A percentile compares a stretch with the other conserved stretches of the same genome.
phyloP scores from a whole-genome alignment of 495 filamentous ascomycete genomes.

The Aspergillus saccharolyticus region DNA sequence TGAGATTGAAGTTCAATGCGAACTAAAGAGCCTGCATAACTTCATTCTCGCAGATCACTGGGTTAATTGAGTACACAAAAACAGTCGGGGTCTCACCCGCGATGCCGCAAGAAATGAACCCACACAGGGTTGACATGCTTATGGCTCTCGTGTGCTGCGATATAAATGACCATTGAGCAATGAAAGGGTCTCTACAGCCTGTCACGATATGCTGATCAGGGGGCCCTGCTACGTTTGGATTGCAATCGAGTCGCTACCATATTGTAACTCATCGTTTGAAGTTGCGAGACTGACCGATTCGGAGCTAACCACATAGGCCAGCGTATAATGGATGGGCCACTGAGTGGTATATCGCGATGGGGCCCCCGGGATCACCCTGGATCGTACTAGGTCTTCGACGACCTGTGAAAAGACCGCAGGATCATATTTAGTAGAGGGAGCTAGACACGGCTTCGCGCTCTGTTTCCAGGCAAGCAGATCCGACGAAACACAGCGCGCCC shows the following conservation, averaged over 20 bases:
- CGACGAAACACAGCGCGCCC: slow-evolving; percentile 38
- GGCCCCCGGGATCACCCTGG: slow-evolving; percentile 35
- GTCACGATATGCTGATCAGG: slow-evolving; percentile 45
- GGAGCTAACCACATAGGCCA: slow-evolving; percentile 43
- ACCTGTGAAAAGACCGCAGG: slow-evolving; percentile 49
- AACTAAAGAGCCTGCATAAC: slow-evolving; percentile 45
- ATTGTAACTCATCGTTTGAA: slow-evolving; percentile 45
- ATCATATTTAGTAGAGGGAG: slow-evolving; percentile 42
- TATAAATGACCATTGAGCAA: slow-evolving; percentile 41
- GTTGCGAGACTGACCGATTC: slow-evolving; percentile 48
- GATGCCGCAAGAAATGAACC: slow-evolving; percentile 51
- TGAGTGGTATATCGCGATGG: slow-evolving; percentile 49
- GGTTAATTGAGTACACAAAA: slow-evolving; percentile 49
- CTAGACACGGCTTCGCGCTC: slow-evolving; percentile 30
- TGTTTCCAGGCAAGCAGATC: slow-evolving; percentile 42
- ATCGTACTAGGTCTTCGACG: slow-evolving; percentile 42
- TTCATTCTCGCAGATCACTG: slow-evolving; percentile 45
- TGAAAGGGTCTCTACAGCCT: slow-evolving; percentile 52
- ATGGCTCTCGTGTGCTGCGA: slow-evolving; percentile 27
- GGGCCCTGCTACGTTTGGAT: slow-evolving; percentile 44
- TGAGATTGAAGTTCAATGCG: slow-evolving; percentile 40
- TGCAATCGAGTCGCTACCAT: slow-evolving; percentile 44
- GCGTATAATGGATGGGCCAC: slow-evolving; percentile 46
- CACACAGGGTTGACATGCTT: slow-evolving; percentile 35
- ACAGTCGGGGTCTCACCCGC: slow-evolving; percentile 41